A percentile compares a stretch with the other conserved stretches of the same genome.
Evolutionary conservation across 2,329 filamentous ascomycete genomes (phyloP).

Genomic region (Sporothrix luriei): DNA sequence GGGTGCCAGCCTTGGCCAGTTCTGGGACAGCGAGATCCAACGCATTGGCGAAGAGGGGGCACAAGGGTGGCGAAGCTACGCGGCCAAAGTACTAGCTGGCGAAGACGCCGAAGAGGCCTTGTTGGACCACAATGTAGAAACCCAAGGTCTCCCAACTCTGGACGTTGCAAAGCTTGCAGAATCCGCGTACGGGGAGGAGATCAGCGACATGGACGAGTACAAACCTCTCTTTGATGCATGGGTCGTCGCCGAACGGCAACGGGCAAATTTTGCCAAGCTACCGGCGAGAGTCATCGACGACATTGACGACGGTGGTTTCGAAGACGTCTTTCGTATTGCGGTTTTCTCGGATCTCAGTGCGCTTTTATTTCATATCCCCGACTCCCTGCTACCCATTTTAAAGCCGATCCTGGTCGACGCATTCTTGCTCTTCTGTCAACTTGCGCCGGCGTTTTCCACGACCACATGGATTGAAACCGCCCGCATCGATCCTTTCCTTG

Average conservation of each 20-base stretch:
- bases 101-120: conserved; percentile 35
- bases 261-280: conserved; percentile 52
- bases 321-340: conserved; percentile 81
- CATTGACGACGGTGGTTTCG: conserved; percentile 69
- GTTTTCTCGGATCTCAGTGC: conserved; percentile 67
- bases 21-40: conserved; percentile 84
- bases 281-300: conserved; percentile 78
- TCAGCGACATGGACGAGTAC: conserved; percentile 31
- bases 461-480: conserved; percentile 42
- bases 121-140: conserved; percentile 5
- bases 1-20: conserved; percentile 49
- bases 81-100: conserved; percentile 38
- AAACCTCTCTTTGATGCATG: conserved; percentile 51
- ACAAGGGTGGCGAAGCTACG: conserved; percentile 68
- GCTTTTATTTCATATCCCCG: conserved; percentile 47
- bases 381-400: conserved; percentile 42
- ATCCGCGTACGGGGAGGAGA: conserved; percentile 35
- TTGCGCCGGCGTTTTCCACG: conserved; percentile 55
- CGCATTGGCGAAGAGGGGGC: conserved; percentile 75
- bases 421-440: conserved; percentile 68
- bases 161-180: conserved; percentile 18
- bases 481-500: conserved; percentile 57
- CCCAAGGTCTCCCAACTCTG: conserved; percentile 27
- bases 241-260: conserved; percentile 57
- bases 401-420: conserved; percentile 63